Base-by-base conservation (phyloP, 140 eudicot species). In the Bidens hawaiensis region DNA sequence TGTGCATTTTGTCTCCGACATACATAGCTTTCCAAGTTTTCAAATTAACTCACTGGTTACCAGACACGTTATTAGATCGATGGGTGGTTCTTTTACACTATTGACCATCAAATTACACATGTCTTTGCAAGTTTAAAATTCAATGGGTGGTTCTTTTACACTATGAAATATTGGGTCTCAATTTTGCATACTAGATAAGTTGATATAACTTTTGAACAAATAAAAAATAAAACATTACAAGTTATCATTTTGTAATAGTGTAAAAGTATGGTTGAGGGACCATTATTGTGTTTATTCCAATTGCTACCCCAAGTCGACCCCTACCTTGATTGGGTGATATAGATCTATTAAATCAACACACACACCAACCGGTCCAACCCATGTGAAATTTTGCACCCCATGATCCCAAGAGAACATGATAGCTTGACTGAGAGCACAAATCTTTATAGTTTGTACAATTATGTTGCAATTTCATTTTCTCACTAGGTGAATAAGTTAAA, bases 281-380 rank as follows among this genome's bases (percentile, higher is more conserved):
- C 56, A 17, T 64, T 64, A 9, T 50, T 36, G 43, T 28, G 13
- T 27, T 16, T 45, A 16, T 42, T 30, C 9, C 41, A 43, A 18
- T 15, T 22, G 58, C 6, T 9, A 6, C 58, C 23, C 41, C 53
- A 71, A 72, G 77, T 54, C 70, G 50, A 64, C 52, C 59, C 51
- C 64, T 23, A 41, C 66, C 53, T 46, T 72, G 68, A 65, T 73
- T 65, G 54, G 67, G 33, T 56, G 78, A 73, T 65, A 46, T 73
- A 65, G 62, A 73, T 73, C 73, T 57, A 65, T 27, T 23, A 64
- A n/a, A n/a, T 56, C 62, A 65, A 65, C 15, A 45, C 51, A 51
- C 40, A 53, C 71, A 57, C 67, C 78, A 46, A 56, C 72, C 78
- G 73, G 65, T 73, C 67, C 78, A 46, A 56, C 72, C 78, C 78